phyloP scores from a whole-genome alignment of 495 filamentous ascomycete genomes.

The Penicillium parvum region DNA sequence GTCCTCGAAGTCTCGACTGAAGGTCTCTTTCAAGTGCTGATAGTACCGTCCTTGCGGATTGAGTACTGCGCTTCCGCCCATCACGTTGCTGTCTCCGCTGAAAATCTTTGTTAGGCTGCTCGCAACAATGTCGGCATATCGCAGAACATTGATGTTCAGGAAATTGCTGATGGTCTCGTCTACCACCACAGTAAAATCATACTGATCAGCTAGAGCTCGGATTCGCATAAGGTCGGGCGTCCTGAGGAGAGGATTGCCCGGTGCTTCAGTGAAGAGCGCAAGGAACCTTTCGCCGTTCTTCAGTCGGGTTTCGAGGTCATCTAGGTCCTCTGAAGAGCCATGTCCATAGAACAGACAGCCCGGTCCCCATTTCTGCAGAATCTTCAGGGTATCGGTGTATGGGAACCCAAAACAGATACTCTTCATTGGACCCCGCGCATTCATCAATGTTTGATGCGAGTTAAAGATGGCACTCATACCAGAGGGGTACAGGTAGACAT shows the following conservation, averaged over 20 bases:
- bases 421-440: slow-evolving; percentile 38
- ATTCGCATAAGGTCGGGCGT: slow-evolving; percentile 82
- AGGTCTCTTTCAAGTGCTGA: slow-evolving; percentile 55
- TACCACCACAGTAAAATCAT: slow-evolving; percentile 85
- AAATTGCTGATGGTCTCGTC: slow-evolving; percentile 98
- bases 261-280: slow-evolving; percentile 89
- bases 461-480: slow-evolving; percentile 97
- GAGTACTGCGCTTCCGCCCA: slow-evolving; percentile 85
- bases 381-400: slow-evolving; percentile 94
- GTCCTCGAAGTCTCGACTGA: slow-evolving; percentile 69
- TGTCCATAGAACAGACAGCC: slow-evolving; percentile 89
- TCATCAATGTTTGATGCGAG: slow-evolving; percentile 67
- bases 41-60: slow-evolving; percentile 80
- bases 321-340: slow-evolving; percentile 74
- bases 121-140: slow-evolving; percentile 83
- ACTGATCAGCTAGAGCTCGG: slow-evolving; percentile 69
- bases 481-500: slow-evolving; percentile 81
- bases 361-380: slow-evolving; percentile 89
- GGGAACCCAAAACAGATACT: slow-evolving; percentile 64
- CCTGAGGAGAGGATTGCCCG: slow-evolving; percentile 83
- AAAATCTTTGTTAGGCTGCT: slow-evolving; percentile 96
- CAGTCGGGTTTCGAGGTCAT: slow-evolving; percentile 75
- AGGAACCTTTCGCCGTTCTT: slow-evolving; percentile 72
- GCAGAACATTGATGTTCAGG: slow-evolving; percentile 88
- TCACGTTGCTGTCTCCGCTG: slow-evolving; percentile 95